Conservation (phyloP, 1,139 yeast genomes). For the Diutina siamensis region DNA sequence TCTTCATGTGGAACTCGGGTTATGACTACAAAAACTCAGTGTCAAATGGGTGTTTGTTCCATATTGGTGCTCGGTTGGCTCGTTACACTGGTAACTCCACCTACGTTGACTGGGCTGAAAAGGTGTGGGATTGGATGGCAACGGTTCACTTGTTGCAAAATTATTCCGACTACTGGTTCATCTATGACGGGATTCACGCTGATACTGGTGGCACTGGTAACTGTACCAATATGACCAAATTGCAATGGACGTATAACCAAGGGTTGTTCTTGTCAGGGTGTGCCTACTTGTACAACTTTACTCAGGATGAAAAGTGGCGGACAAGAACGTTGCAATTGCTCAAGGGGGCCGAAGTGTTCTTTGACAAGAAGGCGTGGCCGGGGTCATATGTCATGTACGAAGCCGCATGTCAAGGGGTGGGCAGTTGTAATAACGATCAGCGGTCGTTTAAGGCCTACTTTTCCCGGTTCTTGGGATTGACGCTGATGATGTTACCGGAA, state of each 20-base stretch:
- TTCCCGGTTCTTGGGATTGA: conserved; percentile 51
- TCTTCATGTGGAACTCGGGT: conserved; percentile 64
- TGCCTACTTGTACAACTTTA: conserved; percentile 59
- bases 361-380: conserved; percentile 16
- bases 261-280: conserved; percentile 65
- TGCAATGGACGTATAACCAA: conserved; percentile 71
- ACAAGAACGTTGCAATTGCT: conserved; percentile 39
- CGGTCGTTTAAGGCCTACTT: conserved; percentile 67
- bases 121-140: conserved; percentile 60
- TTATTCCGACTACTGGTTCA: conserved; percentile 27
- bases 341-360: conserved; percentile 39
- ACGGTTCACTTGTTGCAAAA: conserved; percentile 16
- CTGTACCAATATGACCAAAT: conserved; percentile 26
- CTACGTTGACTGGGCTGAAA: conserved; percentile 54
- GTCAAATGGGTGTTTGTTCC: conserved; percentile 69
- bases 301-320: conserved; percentile 48
- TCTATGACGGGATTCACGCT: conserved; percentile 67
- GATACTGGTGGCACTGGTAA: background rate
- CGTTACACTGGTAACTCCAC: conserved; percentile 54
- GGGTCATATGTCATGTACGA: conserved; percentile 43
- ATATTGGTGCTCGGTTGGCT: conserved; percentile 68
- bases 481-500: conserved; percentile 46
- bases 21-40: conserved; percentile 72
- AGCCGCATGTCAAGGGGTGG: conserved; percentile 44
- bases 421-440: conserved; percentile 61